phyloP scores from a whole-genome alignment of 2,329 filamentous ascomycete genomes.

The Magnaporthiopsis incrustans region DNA sequence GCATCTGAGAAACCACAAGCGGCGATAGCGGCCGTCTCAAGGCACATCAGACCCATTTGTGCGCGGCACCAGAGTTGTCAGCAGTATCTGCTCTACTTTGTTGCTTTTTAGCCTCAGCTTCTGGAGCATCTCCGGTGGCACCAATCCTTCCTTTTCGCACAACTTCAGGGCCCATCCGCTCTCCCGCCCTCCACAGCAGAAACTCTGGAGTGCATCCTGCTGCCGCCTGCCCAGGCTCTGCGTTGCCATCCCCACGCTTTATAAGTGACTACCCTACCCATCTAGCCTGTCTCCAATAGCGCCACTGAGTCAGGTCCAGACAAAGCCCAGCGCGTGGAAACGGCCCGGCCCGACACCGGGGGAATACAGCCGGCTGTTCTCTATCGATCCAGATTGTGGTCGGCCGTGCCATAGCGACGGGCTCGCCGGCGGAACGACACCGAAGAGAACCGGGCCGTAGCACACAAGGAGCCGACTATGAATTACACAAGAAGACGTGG shows the following conservation, averaged over 20 bases:
- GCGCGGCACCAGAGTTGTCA: not conserved
- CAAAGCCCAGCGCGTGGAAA: not conserved
- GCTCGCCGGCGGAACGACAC: not conserved
- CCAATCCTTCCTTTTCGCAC: not conserved
- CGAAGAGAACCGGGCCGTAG: not conserved
- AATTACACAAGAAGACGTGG: slow-evolving; percentile 29
- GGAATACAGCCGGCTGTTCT: not conserved
- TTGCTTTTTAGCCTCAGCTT: not conserved
- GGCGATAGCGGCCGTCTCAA: not conserved
- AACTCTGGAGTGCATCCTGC: not conserved
- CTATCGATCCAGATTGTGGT: not conserved
- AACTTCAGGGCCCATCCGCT: not conserved
- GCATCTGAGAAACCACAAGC: not conserved
- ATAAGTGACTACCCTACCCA: not conserved
- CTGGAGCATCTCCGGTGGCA: not conserved
- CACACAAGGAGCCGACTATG: slow-evolving; percentile 16
- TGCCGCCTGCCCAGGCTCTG: not conserved
- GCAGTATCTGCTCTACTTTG: not conserved
- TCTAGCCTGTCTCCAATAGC: not conserved
- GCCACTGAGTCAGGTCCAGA: not conserved
- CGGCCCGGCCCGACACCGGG: not conserved
- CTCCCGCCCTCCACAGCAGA: not conserved
- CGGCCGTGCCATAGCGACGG: not conserved
- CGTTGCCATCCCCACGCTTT: not conserved
- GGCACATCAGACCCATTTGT: not conserved